phyloP scores from a whole-genome alignment of 768 basidiomycete species.

The Naganishia antarctica region DNA sequence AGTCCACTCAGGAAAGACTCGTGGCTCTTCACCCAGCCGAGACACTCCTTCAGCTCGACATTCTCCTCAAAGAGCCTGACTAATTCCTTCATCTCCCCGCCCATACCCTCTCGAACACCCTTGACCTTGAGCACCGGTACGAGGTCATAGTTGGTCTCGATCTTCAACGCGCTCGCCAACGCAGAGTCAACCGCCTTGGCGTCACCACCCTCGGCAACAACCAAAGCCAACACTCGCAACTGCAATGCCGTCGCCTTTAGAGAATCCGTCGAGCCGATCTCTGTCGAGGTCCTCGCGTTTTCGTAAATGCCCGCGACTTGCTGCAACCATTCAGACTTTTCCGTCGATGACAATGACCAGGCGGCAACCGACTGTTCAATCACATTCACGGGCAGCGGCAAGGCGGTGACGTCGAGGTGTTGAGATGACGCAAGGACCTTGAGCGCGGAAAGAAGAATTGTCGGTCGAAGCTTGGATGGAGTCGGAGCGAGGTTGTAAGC shows the following conservation, averaged over 20 bases:
- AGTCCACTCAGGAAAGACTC: conserved; percentile 34
- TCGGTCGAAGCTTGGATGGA: conserved; percentile 40
- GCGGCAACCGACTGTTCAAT: conserved; percentile 32
- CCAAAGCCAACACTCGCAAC: conserved; percentile 35
- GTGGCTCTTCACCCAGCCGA: conserved; percentile 38
- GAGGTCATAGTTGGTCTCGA: conserved; percentile 36
- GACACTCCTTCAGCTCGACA: conserved; percentile 39
- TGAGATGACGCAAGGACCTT: conserved; percentile 37
- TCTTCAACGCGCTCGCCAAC: conserved; percentile 35
- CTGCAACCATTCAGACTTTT: conserved; percentile 40
- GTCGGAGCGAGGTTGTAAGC: conserved; percentile 46
- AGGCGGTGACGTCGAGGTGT: conserved; percentile 32
- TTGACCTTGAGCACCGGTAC: conserved; percentile 35
- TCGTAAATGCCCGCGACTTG: conserved; percentile 39
- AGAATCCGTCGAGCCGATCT: background rate
- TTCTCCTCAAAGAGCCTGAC: conserved; percentile 38
- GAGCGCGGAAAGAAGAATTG: conserved; percentile 40
- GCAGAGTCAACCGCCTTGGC: conserved; percentile 33
- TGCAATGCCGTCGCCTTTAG: conserved; percentile 35
- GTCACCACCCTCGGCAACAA: conserved; percentile 21
- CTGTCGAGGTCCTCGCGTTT: conserved; percentile 26
- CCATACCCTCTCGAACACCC: conserved; percentile 33
- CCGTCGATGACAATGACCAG: conserved; percentile 39
- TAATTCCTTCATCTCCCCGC: conserved; percentile 35
- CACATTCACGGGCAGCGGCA: conserved; percentile 36